Conservation (phyloP, 495 filamentous ascomycete genomes). For the Hypoxylon perforatum region DNA sequence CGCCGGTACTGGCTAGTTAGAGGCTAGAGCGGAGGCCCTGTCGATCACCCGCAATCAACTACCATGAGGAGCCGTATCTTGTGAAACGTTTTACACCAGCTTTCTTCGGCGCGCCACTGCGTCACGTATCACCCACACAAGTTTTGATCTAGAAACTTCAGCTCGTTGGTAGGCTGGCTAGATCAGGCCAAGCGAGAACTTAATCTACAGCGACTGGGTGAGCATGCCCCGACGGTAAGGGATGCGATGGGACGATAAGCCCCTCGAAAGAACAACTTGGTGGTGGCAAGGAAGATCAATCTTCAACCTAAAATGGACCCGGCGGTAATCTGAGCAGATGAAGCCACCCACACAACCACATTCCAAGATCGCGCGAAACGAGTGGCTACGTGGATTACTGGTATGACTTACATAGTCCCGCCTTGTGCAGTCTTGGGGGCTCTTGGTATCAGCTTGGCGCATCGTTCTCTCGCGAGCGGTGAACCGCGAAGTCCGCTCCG, state of each 20-base stretch:
- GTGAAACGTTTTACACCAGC: conserved; percentile 24
- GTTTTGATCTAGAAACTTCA: conserved; percentile 18
- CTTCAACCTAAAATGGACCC: no score
- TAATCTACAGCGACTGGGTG: not conserved
- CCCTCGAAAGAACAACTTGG: not conserved
- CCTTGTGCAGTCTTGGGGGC: conserved; percentile 29
- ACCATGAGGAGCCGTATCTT: conserved; percentile 5
- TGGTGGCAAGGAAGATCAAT: no score
- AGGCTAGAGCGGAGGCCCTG: conserved; percentile 29
- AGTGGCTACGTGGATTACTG: conserved; percentile 5
- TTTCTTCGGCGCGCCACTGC: conserved; percentile 20
- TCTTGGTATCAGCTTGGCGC: conserved; percentile 37
- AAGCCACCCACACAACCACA: not conserved
- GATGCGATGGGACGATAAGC: not conserved
- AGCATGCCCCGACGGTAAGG: not conserved
- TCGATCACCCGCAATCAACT: conserved; percentile 34
- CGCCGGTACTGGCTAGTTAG: conserved; percentile 28
- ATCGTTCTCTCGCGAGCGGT: conserved; percentile 26
- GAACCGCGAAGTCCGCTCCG: conserved; percentile 26
- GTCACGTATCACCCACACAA: conserved; percentile 23
- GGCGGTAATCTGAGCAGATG: conserved; percentile 3
- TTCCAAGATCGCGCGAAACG: conserved; percentile 6
- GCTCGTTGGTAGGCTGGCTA: no score
- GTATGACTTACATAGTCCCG: conserved; percentile 32
- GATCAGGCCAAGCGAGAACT: not conserved